phyloP scores from a whole-genome alignment of 345 rosid genomes.

The Adansonia digitata region DNA sequence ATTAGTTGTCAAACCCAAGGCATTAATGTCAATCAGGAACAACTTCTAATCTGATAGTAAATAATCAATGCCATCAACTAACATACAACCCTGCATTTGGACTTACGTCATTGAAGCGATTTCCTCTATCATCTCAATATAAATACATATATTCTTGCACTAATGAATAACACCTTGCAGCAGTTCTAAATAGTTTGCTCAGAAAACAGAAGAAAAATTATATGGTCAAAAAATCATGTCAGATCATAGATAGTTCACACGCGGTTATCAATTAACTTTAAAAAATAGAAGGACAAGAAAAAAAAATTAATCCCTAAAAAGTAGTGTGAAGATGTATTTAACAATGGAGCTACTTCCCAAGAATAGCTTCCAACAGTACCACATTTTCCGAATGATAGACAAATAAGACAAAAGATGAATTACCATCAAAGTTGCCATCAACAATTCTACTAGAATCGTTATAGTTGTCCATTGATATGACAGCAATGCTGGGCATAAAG shows the following conservation, averaged over 20 bases:
- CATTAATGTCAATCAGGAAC: background rate
- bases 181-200: background rate
- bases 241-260: background rate
- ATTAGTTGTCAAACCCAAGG: background rate
- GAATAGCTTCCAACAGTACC: background rate
- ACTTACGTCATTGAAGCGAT: background rate
- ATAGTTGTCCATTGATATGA: constrained; percentile 92
- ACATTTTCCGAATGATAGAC: background rate
- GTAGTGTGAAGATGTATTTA: background rate
- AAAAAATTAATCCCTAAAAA: background rate
- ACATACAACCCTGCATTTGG: background rate
- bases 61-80: background rate
- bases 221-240: background rate
- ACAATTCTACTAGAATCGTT: constrained; percentile 86
- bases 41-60: background rate
- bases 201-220: background rate
- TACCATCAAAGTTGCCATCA: constrained; percentile 96
- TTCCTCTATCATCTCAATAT: background rate
- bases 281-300: background rate
- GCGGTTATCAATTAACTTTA: background rate
- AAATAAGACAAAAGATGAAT: constrained; percentile 3
- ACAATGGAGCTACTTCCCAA: background rate
- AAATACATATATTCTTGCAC: background rate
- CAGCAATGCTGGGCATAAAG: constrained; percentile 84
- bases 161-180: background rate